Base-by-base conservation (phyloP, 176 grass and related monocot genomes). In the Avena sativa region DNA sequence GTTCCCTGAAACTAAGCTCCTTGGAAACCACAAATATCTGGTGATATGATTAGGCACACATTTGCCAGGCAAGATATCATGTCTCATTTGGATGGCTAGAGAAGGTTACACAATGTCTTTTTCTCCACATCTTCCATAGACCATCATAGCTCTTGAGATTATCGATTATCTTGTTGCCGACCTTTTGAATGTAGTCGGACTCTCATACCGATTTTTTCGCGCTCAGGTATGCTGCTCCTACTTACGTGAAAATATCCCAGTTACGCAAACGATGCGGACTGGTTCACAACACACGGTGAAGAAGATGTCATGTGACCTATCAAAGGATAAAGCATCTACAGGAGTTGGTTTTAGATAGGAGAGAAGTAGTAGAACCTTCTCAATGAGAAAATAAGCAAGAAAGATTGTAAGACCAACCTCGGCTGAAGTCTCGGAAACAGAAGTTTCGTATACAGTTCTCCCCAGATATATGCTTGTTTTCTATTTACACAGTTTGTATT, bases 261-360 rank as follows among this genome's bases (percentile, higher is more conserved):
- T 25, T 25, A 25, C 25, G 25, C 25, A 25, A 25, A 25, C 25
- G 25, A 25, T 25, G 25, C 25, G 25, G 25, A 25, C 25, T 25
- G 25, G 25, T 25, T 25, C 25, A 3, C 43, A 44, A 44, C 43
- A 83, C 83, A 47, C 81, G 74, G 25, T 32, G 30, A 85, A 81
- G 64, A 17, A 58, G 6, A 46, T 78, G 13, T 55, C 80, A 3
- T 52, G 38, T 6, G 87, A 89, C 69, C 79, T 92, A 9, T 84
- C 84, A 71, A 89, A 80, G 3, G 28, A 89, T 84, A 34, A 52
- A 92, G 76, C 88, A 92, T 83, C 72, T 92, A 64, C 40, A 17
- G 6, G 50, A 66, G 26, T 81, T 87, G 14, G 58, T 87, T 58
- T 36, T 55, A 12, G 74, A 9, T 44, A 89, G 32, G n/a, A 68